Conservation (phyloP, 164 flowering plant species). For the Saururus chinensis region DNA sequence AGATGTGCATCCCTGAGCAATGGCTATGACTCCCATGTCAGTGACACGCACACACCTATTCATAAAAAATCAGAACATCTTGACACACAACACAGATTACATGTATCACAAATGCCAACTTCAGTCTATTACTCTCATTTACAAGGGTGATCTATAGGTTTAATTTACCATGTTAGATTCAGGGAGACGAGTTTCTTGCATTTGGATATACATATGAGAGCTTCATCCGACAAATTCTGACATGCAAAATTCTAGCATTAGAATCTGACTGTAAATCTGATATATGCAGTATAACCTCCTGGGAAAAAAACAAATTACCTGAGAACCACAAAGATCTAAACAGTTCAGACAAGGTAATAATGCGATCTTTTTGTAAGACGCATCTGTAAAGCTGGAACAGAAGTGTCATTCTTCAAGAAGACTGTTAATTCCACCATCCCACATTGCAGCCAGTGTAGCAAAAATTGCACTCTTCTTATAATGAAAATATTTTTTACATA, state of each 20-base stretch:
- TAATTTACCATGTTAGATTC: slow-evolving; percentile 79
- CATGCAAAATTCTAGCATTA: slow-evolving; percentile 6
- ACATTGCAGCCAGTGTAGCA: not conserved
- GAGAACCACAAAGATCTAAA: slow-evolving; percentile 93
- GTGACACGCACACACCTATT: slow-evolving; percentile 73
- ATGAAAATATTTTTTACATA: slow-evolving; percentile 8
- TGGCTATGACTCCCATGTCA: slow-evolving; percentile 61
- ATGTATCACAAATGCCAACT: not conserved
- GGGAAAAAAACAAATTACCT: slow-evolving; percentile 33
- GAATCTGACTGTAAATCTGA: not conserved
- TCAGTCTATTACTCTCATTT: not conserved
- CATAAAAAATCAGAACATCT: not conserved
- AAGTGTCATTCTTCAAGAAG: slow-evolving; percentile 7
- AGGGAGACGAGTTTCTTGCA: slow-evolving; percentile 59
- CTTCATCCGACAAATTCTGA: slow-evolving; percentile 84
- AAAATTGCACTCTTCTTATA: not conserved
- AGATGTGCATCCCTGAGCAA: slow-evolving; percentile 65
- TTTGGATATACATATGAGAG: slow-evolving; percentile 59
- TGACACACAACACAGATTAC: too few relatives aligned
- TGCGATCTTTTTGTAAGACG: slow-evolving; percentile 52
- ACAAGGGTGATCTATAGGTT: not conserved
- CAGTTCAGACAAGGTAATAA: slow-evolving; percentile 40
- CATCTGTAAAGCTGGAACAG: slow-evolving; percentile 61
- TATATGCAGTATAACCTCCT: not conserved
- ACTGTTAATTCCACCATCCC: not conserved